Percentiles rank a stretch among this genome's conserved stretches.
These are phyloP conservation scores for Trichoderma lentiforme DNA, from an alignment of 2,329 filamentous ascomycete genomes.

Conservation along the genomic window DNA sequence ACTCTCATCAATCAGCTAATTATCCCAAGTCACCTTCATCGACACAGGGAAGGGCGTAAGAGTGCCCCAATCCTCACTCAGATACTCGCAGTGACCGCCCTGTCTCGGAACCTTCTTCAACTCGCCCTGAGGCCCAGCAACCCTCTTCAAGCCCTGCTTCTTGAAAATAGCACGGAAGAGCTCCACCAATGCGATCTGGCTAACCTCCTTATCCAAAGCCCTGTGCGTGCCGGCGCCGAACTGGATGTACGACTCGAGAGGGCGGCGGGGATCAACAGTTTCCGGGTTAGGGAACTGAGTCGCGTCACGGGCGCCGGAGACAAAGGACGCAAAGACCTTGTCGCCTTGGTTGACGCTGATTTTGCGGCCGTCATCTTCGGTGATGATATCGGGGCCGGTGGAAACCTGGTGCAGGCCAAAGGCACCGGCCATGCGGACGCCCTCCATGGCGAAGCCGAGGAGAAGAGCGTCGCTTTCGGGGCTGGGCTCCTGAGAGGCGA, in stretches of 20 bases:
- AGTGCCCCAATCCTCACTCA: constrained; percentile 62
- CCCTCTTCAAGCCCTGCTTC: constrained; percentile 58
- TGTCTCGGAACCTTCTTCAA: constrained; percentile 61
- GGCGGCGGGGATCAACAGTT: constrained; percentile 59
- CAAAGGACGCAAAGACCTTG: constrained; percentile 62
- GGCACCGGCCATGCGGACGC: constrained; percentile 63
- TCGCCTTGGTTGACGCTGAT: constrained; percentile 54
- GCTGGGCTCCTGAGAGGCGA: constrained; percentile 53
- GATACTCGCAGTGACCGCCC: constrained; percentile 57
- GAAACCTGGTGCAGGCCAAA: constrained; percentile 60
- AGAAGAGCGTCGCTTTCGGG: constrained; percentile 61
- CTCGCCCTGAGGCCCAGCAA: constrained; percentile 61
- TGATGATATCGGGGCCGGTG: constrained; percentile 41
- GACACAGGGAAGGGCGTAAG: constrained; percentile 46
- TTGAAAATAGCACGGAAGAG: constrained; percentile 66
- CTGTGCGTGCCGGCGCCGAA: constrained; percentile 61
- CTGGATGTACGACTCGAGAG: constrained; percentile 61
- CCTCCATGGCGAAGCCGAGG: constrained; percentile 69
- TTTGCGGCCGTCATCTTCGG: constrained; percentile 50
- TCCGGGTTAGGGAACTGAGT: constrained; percentile 59
- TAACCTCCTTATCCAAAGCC: constrained; percentile 59
- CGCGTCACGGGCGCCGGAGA: constrained; percentile 53
- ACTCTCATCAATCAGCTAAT: constrained; percentile 19
- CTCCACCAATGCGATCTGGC: constrained; percentile 60
- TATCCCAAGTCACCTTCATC: constrained; percentile 55